phyloP scores from a whole-genome alignment of 2,329 filamentous ascomycete genomes.

The Penicillium janthinellum region DNA sequence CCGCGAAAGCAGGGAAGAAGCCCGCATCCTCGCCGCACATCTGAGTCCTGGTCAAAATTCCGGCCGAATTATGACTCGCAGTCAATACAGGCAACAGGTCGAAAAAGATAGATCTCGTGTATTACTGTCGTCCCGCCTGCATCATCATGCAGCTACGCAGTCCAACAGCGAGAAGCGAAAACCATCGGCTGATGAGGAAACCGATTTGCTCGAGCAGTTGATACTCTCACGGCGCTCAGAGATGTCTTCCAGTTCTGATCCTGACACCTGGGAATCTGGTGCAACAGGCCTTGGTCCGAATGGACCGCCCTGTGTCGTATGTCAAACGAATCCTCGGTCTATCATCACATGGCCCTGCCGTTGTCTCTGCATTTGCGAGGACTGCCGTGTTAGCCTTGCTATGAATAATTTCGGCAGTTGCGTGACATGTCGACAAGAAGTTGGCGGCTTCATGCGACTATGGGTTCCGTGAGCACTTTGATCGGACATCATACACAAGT shows the following conservation, averaged over 20 bases:
- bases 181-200: slow-evolving; percentile 56
- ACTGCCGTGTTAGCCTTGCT: slow-evolving; percentile 87
- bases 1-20: slow-evolving; percentile 77
- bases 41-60: slow-evolving; percentile 56
- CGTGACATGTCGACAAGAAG: slow-evolving; percentile 87
- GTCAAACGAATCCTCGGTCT: slow-evolving; percentile 80
- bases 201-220: slow-evolving; percentile 59
- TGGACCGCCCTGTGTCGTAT: slow-evolving; percentile 88
- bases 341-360: slow-evolving; percentile 97
- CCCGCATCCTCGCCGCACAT: slow-evolving; percentile 77
- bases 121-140: slow-evolving; percentile 54
- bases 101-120: slow-evolving; percentile 71
- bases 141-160: slow-evolving; percentile 26
- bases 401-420: slow-evolving; percentile 98
- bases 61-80: slow-evolving; percentile 73
- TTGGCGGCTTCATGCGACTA: slow-evolving; percentile 84
- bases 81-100: slow-evolving; percentile 69
- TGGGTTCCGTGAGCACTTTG: slow-evolving; percentile 68
- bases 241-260: slow-evolving; percentile 14
- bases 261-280: slow-evolving; percentile 65
- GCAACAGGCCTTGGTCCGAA: slow-evolving; percentile 71
- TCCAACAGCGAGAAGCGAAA: slow-evolving; percentile 28
- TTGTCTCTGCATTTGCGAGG: slow-evolving; percentile 90
- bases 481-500: neutral
- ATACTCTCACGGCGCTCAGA: slow-evolving; percentile 57